Conservation (phyloP, 2,329 filamentous ascomycete genomes). For the Scedosporium apiospermum region DNA sequence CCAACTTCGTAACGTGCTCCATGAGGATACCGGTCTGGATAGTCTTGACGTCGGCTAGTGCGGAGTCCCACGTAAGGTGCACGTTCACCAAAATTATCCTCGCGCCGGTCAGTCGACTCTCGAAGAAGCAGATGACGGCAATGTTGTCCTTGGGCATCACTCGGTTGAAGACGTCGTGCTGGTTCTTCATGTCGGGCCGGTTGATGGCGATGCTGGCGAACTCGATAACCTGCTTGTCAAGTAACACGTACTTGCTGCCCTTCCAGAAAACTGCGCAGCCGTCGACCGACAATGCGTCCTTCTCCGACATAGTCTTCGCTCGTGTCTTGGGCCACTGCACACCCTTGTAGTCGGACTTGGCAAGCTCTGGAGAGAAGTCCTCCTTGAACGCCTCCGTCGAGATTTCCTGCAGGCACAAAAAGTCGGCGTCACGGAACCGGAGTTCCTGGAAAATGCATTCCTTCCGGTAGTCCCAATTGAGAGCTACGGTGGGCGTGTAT, state of each 20-base stretch:
- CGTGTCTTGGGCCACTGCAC: slow-evolving; percentile 87
- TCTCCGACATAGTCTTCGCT: slow-evolving; percentile 84
- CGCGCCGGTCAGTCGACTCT: slow-evolving; percentile 83
- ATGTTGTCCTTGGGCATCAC: slow-evolving; percentile 99
- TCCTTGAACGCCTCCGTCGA: slow-evolving; percentile 87
- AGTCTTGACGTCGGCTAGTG: slow-evolving; percentile 85
- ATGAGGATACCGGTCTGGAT: slow-evolving; percentile 93
- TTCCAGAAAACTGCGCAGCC: slow-evolving; percentile 97
- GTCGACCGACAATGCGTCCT: slow-evolving; percentile 82
- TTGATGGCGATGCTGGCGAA: slow-evolving; percentile 90
- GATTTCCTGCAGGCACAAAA: slow-evolving; percentile 89
- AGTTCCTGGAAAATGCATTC: slow-evolving; percentile 79
- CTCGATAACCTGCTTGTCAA: slow-evolving; percentile 92
- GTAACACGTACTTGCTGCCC: slow-evolving; percentile 81
- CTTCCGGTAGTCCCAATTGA: slow-evolving; percentile 81
- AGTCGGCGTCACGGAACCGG: slow-evolving; percentile 68
- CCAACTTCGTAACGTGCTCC: slow-evolving; percentile 79
- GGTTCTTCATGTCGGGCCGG: slow-evolving; percentile 91
- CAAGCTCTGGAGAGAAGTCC: slow-evolving; percentile 79
- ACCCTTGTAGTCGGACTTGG: slow-evolving; percentile 83
- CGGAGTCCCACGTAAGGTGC: slow-evolving; percentile 91
- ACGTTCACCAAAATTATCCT: slow-evolving; percentile 88
- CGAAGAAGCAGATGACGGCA: slow-evolving; percentile 82
- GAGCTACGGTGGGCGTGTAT: slow-evolving; percentile 73
- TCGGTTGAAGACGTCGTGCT: slow-evolving; percentile 95